These are phyloP conservation scores for Kuraishia hungarica DNA, from an alignment of 805 yeast genomes.

Conservation along the genomic window DNA sequence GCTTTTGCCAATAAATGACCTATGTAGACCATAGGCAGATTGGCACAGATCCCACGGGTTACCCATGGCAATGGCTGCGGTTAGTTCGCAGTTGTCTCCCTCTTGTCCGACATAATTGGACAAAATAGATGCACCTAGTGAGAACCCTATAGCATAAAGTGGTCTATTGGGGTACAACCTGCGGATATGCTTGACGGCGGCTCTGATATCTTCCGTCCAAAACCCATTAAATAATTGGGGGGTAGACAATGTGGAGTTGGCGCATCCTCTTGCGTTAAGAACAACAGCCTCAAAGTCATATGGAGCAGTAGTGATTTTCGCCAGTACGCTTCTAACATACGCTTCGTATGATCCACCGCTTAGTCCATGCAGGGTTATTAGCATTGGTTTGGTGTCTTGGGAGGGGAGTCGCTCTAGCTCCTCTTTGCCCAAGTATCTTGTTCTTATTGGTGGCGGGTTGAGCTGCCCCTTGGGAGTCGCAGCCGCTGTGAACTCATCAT, in stretches of 20 bases:
- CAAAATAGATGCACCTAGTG: conserved; percentile 70
- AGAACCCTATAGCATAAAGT: conserved; percentile 65
- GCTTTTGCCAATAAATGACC: conserved; percentile 30
- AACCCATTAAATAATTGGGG: conserved; percentile 64
- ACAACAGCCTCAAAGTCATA: conserved; percentile 56
- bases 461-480: conserved; percentile 12
- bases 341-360: conserved; percentile 84
- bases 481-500: conserved; percentile 12
- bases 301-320: conserved; percentile 24
- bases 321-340: conserved; percentile 54
- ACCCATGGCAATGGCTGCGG: conserved; percentile 53
- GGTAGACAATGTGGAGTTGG: conserved; percentile 56
- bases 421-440: conserved; percentile 38
- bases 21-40: conserved; percentile 35
- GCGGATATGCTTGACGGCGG: conserved; percentile 42
- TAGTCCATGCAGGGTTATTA: conserved; percentile 65
- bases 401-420: conserved; percentile 29
- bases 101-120: conserved; percentile 69
- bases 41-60: conserved; percentile 68
- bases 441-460: conserved; percentile 29
- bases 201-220: conserved; percentile 63
- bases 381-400: conserved; percentile 41
- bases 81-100: conserved; percentile 33
- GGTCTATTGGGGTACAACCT: conserved; percentile 49
- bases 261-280: conserved; percentile 71